Conservation (phyloP, 208 protist genomes). For the Trypanosoma avium region DNA sequence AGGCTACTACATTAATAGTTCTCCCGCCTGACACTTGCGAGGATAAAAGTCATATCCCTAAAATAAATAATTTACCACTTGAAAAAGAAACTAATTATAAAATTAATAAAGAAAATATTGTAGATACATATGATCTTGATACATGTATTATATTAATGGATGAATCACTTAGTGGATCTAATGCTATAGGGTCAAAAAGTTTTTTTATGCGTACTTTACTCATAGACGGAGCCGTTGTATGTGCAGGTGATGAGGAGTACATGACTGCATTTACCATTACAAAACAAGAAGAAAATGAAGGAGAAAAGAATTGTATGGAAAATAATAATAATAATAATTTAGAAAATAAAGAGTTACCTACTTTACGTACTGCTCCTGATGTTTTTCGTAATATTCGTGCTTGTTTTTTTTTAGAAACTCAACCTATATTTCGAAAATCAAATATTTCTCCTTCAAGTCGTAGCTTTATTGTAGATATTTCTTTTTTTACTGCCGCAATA, state of each 20-base stretch:
- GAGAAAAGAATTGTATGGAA: background rate
- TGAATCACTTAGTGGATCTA: slow-evolving; percentile 29
- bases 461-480: slow-evolving; percentile 7
- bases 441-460: background rate
- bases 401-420: slow-evolving; percentile 19
- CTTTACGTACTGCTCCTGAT: slow-evolving; percentile 34
- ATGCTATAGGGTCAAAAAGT: slow-evolving; percentile 27
- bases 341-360: background rate
- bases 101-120: no score
- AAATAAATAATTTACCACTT: no score
- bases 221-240: slow-evolving; percentile 32
- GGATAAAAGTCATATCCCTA: no score
- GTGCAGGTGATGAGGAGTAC: slow-evolving; percentile 30
- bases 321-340: background rate
- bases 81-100: background rate
- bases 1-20: slow-evolving; percentile 58
- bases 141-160: slow-evolving; percentile 40
- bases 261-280: slow-evolving; percentile 41
- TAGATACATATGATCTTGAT: slow-evolving; percentile 1
- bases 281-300: slow-evolving; percentile 1
- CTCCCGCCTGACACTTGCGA: slow-evolving; percentile 62
- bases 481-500: slow-evolving; percentile 14
- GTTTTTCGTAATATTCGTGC: slow-evolving; percentile 75
- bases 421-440: slow-evolving; percentile 6
- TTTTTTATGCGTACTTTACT: slow-evolving; percentile 33